Evolutionary conservation across 2,329 filamentous ascomycete genomes (phyloP).

Genomic region (Knufia fluminis): DNA sequence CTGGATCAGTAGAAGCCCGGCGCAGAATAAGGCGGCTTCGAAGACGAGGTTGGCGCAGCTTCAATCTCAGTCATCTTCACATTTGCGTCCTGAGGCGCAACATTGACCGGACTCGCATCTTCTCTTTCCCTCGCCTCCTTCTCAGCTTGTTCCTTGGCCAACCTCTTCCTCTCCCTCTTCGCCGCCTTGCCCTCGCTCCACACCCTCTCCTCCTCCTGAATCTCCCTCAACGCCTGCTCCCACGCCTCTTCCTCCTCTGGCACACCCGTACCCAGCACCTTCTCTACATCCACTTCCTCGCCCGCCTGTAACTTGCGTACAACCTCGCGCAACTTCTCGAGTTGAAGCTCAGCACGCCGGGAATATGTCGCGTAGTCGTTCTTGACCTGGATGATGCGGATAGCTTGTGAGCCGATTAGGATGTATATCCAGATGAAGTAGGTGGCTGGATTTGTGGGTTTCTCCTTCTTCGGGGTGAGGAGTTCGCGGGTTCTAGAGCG

Average conservation of each 20-base stretch:
- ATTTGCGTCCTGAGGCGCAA: background rate
- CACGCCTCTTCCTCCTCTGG: slow-evolving; percentile 68
- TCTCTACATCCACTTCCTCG: slow-evolving; percentile 72
- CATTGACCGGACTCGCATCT: slow-evolving; percentile 20
- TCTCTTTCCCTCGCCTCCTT: slow-evolving; percentile 15
- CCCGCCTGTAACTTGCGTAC: slow-evolving; percentile 39
- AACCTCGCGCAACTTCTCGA: slow-evolving; percentile 62
- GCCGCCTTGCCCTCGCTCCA: slow-evolving; percentile 19
- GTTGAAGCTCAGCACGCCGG: slow-evolving; percentile 68
- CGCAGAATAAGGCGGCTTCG: background rate
- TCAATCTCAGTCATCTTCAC: background rate
- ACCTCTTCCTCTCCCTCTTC: slow-evolving; percentile 3
- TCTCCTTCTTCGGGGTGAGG: slow-evolving; percentile 32
- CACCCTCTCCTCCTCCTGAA: slow-evolving; percentile 20
- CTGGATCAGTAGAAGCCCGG: slow-evolving; percentile 7
- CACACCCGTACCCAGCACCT: slow-evolving; percentile 68
- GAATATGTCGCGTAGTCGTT: slow-evolving; percentile 64
- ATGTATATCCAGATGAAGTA: slow-evolving; percentile 76
- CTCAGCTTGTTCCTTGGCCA: slow-evolving; percentile 14
- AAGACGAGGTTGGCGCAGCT: background rate
- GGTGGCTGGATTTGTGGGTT: slow-evolving; percentile 69
- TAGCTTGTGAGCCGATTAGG: slow-evolving; percentile 89
- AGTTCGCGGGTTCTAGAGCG: slow-evolving; percentile 32
- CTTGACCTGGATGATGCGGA: slow-evolving; percentile 76
- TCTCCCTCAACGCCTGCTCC: slow-evolving; percentile 50